Percentiles rank a stretch among this genome's conserved stretches.
Conservation (phyloP, 192 early-diverging fungal species). For the Coemansia sp. region DNA sequence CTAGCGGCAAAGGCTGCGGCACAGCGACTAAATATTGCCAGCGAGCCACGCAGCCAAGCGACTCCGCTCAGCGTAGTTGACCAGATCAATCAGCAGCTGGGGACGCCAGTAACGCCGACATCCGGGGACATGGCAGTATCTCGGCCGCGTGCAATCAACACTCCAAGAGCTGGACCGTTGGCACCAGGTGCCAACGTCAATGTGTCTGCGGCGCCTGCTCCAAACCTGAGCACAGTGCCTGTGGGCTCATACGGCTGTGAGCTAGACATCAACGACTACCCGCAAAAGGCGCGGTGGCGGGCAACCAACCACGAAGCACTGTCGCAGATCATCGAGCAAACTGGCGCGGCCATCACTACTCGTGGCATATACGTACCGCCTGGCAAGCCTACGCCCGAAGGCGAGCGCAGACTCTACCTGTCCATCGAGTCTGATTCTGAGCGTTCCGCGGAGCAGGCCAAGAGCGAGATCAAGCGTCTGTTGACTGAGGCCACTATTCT, state of each 20-base stretch:
- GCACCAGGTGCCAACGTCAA: background rate
- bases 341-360: conserved; percentile 94
- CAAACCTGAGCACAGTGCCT: conserved; percentile 8
- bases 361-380: conserved; percentile 85
- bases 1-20: conserved; percentile 50
- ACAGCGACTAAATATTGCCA: conserved; percentile 38
- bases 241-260: conserved; percentile 59
- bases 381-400: conserved; percentile 75
- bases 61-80: conserved; percentile 39
- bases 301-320: conserved; percentile 97
- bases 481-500: conserved; percentile 83
- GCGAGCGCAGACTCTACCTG: conserved; percentile 92
- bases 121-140: conserved; percentile 9
- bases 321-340: conserved; percentile 86
- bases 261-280: conserved; percentile 98
- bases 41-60: background rate
- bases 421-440: conserved; percentile 95
- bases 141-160: conserved; percentile 1
- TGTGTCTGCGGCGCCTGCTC: background rate
- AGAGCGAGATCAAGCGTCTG: conserved; percentile 90
- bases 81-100: conserved; percentile 54
- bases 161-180: background rate
- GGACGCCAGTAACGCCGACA: conserved; percentile 13
- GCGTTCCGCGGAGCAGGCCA: conserved; percentile 86
- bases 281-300: conserved; percentile 91